phyloP scores from a whole-genome alignment of 345 rosid species.

The Eucalyptus polybractea region DNA sequence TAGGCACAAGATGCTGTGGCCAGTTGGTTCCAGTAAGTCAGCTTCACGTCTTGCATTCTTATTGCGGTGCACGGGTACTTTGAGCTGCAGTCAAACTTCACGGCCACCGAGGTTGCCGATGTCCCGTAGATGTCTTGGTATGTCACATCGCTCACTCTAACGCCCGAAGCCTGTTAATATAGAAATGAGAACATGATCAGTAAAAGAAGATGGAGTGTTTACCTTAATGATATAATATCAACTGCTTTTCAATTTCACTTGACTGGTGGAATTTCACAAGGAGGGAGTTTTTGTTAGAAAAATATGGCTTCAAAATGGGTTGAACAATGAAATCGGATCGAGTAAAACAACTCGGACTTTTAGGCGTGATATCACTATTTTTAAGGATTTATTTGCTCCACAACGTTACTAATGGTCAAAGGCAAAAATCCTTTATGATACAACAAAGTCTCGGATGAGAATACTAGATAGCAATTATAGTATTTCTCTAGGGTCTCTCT shows the following conservation, averaged over 20 bases:
- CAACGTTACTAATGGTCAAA: too few relatives aligned
- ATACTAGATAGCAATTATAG: too few relatives aligned
- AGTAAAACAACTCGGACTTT: too few relatives aligned
- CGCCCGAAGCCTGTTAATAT: conserved; percentile 30
- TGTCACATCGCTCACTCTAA: conserved; percentile 39
- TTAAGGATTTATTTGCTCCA: too few relatives aligned
- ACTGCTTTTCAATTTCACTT: neutral
- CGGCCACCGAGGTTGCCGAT: conserved; percentile 44
- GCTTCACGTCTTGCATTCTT: conserved; percentile 32
- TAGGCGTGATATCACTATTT: too few relatives aligned
- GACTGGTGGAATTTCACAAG: neutral
- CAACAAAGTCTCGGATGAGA: too few relatives aligned
- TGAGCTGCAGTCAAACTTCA: conserved; percentile 51
- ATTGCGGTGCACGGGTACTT: conserved; percentile 36
- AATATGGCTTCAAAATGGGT: too few relatives aligned
- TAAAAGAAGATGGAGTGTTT: neutral
- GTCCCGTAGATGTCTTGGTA: conserved; percentile 49
- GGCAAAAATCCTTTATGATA: accelerated
- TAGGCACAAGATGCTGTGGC: conserved; percentile 40
- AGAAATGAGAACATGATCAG: neutral
- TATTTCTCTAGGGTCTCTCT: too few relatives aligned
- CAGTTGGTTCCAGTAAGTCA: conserved; percentile 21
- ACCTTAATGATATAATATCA: neutral
- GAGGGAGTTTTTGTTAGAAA: neutral
- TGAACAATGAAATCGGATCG: too few relatives aligned